Percentiles rank a stretch among this genome's conserved stretches.
Conservation (phyloP, 495 filamentous ascomycete species). For the Aspergillus steynii region DNA sequence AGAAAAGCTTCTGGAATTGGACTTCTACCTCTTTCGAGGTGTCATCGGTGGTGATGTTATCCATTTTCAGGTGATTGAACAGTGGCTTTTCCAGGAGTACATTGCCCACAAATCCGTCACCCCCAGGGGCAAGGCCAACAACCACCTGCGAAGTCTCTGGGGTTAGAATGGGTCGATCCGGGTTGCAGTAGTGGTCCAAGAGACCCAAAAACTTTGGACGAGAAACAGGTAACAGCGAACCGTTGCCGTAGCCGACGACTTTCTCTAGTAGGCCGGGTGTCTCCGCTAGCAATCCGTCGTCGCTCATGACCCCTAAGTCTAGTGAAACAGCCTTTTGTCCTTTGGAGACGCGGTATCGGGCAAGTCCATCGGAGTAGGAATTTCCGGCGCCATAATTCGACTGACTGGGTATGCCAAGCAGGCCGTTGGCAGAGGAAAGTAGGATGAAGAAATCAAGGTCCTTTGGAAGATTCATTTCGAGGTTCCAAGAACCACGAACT, state of each 20-base stretch:
- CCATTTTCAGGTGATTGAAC: not conserved
- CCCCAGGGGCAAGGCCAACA: constrained; percentile 11
- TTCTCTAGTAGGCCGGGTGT: not conserved
- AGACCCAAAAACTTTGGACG: constrained; percentile 31
- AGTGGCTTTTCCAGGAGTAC: constrained; percentile 3
- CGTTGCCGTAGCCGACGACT: not conserved
- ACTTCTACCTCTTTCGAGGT: not conserved
- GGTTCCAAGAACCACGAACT: constrained; percentile 44
- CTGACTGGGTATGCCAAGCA: constrained; percentile 27
- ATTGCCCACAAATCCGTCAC: constrained; percentile 4
- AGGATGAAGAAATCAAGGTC: constrained; percentile 51
- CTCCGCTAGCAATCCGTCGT: constrained; percentile 5
- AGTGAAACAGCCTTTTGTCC: constrained; percentile 29
- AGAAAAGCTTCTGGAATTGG: not conserved
- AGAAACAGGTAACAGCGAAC: not conserved
- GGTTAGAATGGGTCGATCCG: constrained; percentile 16
- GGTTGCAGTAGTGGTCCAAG: constrained; percentile 34
- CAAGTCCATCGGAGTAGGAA: constrained; percentile 33
- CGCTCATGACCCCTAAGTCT: constrained; percentile 28
- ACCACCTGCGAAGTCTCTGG: constrained; percentile 25
- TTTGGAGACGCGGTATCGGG: constrained; percentile 15
- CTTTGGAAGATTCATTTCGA: constrained; percentile 23
- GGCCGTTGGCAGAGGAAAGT: constrained; percentile 34
- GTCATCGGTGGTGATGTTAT: not conserved
- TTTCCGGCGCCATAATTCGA: constrained; percentile 37